phyloP scores from a whole-genome alignment of 441 rosid genomes.

The Raphanus hybrid region DNA sequence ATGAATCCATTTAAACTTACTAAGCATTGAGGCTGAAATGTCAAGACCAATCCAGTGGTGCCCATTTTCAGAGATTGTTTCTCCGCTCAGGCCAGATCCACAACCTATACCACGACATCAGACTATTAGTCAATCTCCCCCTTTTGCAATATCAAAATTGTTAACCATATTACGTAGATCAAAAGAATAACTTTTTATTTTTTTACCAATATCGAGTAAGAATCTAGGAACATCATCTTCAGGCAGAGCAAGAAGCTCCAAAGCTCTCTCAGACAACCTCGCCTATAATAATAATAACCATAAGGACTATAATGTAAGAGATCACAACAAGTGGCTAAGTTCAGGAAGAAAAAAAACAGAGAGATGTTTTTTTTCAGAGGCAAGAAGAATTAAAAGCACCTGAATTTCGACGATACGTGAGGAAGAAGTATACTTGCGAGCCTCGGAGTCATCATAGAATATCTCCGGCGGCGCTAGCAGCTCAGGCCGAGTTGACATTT shows the following conservation, averaged over 20 bases:
- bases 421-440: slow-evolving; percentile 93
- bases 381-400: slow-evolving; percentile 37
- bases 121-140: background rate
- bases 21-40: slow-evolving; percentile 88
- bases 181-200: background rate
- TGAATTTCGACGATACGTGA: slow-evolving; percentile 92
- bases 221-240: slow-evolving; percentile 79
- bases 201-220: slow-evolving; percentile 82
- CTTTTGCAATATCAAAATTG: slow-evolving; percentile 6
- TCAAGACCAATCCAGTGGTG: slow-evolving; percentile 93
- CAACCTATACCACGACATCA: slow-evolving; percentile 58
- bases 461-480: slow-evolving; percentile 92
- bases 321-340: background rate
- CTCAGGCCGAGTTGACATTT: slow-evolving; percentile 72
- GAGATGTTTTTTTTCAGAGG: background rate
- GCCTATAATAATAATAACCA: slow-evolving; percentile 38
- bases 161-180: slow-evolving; percentile 4
- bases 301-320: background rate
- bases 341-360: background rate
- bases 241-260: slow-evolving; percentile 91
- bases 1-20: slow-evolving; percentile 40
- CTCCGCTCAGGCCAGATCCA: slow-evolving; percentile 79
- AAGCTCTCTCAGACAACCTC: slow-evolving; percentile 83
- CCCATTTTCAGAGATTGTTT: slow-evolving; percentile 80
- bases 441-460: slow-evolving; percentile 82